Base-by-base conservation (phyloP, 805 yeast genomes). In the Candida multigemmis region DNA sequence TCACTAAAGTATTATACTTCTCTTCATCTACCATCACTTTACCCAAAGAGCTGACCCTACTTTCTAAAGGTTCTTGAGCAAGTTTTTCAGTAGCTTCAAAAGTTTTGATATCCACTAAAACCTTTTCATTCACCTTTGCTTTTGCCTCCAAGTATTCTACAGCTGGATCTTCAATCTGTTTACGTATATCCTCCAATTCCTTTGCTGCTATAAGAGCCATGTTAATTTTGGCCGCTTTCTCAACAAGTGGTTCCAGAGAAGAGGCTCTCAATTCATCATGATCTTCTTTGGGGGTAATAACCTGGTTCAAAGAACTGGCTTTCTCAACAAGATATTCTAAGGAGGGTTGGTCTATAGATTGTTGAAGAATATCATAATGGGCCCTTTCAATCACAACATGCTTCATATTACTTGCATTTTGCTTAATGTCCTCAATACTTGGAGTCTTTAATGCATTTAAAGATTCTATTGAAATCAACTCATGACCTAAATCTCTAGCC, bases 401-500 rank as follows among this genome's bases (percentile, higher is more conserved):
- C 10, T 50, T 53, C 16, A 35, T 30, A 6, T 30, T 33, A 13
- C 35, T 30, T 14, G 60, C 53, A 30, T 40, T 38, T 10, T 32
- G 22, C 1, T 27, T 30, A 10, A 47, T 26, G 7, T 33, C 37
- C 12, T 40, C 42, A 14, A 31, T 27, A 13, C 34, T 14, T 13
- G 40, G 36, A 10, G 31, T 23, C 17, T 30, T 30, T 10, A 26
- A 28, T 21, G 29, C 34, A 2, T 30, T 22, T 9, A 32, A 3
- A 16, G 30, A 26, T 12, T 32, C 29, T n/a, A 32, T 31, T 6
- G 24, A 19, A 11, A 37, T 13, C 1, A 30, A 14, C 4, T 33
- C 25, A 8, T 33, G 16, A 7, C 41, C 40, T 14, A 33, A 30
- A 7, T 22, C 24, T 9, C 19, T 18, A 4, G 33, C 41, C 15